A percentile compares a stretch with the other conserved stretches of the same genome.
phyloP scores from a whole-genome alignment of 179 eudicot genomes.

The Spergularia azorica region DNA sequence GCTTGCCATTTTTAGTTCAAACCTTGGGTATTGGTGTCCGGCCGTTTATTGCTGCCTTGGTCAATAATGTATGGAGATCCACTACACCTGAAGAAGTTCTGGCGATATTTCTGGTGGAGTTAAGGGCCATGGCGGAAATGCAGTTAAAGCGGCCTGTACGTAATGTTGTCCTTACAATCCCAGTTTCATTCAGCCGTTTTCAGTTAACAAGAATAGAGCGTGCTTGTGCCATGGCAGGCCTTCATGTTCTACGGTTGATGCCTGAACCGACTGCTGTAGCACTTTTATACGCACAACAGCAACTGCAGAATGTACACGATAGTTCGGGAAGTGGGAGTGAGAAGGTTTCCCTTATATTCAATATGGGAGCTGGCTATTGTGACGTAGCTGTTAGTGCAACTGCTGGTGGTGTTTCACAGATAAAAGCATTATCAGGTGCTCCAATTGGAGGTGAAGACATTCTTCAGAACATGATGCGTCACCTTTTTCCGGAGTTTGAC shows the following conservation, averaged over 20 bases:
- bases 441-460: constrained; percentile 85
- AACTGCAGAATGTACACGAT: constrained; percentile 51
- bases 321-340: constrained; percentile 80
- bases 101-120: constrained; percentile 75
- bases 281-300: constrained; percentile 77
- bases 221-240: constrained; percentile 95
- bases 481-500: constrained; percentile 62
- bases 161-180: constrained; percentile 68
- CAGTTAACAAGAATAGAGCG: constrained; percentile 71
- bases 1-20: constrained; percentile 79
- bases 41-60: constrained; percentile 84
- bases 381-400: constrained; percentile 82
- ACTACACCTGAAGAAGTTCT: constrained; percentile 92
- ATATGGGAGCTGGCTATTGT: constrained; percentile 91
- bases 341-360: constrained; percentile 69
- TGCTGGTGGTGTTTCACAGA: constrained; percentile 87
- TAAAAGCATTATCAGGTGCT: constrained; percentile 64
- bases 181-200: constrained; percentile 82
- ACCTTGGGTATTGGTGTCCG: constrained; percentile 77
- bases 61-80: constrained; percentile 76
- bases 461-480: constrained; percentile 66
- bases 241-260: constrained; percentile 81
- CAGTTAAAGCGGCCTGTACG: constrained; percentile 58
- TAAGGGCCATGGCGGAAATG: constrained; percentile 66
- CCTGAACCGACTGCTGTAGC: constrained; percentile 94